Percentiles rank a stretch among this genome's conserved stretches.
Evolutionary conservation across 768 basidiomycete genomes (phyloP).

Genomic region (Cyclocybe cylindracea): DNA sequence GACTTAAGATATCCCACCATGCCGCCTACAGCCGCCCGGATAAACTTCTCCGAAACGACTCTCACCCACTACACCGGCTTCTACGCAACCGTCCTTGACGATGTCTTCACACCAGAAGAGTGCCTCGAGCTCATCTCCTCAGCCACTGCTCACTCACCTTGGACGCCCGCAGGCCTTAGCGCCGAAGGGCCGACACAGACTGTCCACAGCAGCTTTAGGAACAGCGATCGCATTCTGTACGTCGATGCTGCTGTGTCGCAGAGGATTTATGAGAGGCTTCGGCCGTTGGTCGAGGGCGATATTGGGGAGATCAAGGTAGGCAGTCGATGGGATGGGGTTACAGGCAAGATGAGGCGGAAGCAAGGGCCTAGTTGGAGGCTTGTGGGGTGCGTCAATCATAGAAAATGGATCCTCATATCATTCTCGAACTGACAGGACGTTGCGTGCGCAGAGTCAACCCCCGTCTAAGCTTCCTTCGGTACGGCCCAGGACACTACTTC

Average conservation of each 20-base stretch:
- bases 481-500: constrained; percentile 44
- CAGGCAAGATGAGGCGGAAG: constrained; percentile 27
- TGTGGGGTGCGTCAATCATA: constrained; percentile 24
- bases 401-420: neutral
- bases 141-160: constrained; percentile 26
- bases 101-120: constrained; percentile 37
- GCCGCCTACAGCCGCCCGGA: constrained; percentile 5
- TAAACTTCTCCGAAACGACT: constrained; percentile 32
- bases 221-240: constrained; percentile 35
- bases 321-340: constrained; percentile 31
- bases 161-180: constrained; percentile 35
- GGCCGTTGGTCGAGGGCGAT: constrained; percentile 31
- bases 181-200: constrained; percentile 19
- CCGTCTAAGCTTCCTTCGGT: constrained; percentile 43
- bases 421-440: neutral
- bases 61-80: constrained; percentile 29
- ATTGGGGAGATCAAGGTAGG: constrained; percentile 29
- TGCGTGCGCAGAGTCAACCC: constrained; percentile 30
- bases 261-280: constrained; percentile 31
- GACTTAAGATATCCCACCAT: neutral
- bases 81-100: constrained; percentile 39
- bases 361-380: constrained; percentile 35
- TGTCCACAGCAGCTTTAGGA: constrained; percentile 33
- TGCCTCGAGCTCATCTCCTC: constrained; percentile 31
- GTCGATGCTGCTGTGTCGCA: constrained; percentile 28